Evolutionary conservation across 306 rosid genomes (phyloP), one percentile per base, ranked within the genome.

Genomic region (Macrotyloma uniflorum): DNA sequence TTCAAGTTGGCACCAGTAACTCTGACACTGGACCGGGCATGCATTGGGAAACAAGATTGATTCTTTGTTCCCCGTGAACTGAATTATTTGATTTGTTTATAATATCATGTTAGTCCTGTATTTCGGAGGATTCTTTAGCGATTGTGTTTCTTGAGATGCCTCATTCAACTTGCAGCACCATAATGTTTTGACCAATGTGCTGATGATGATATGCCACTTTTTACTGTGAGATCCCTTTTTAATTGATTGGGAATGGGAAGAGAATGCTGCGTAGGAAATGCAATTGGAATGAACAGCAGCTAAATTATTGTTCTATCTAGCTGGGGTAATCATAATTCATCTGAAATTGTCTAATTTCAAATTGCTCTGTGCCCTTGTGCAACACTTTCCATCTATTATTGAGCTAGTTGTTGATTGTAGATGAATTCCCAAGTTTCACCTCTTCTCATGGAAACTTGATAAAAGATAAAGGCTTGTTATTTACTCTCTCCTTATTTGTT

Each of bases 1-100:
- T 38, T 76, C 19, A 51, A n/a, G 74, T 51, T 76, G 85, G 80
- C 85, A 80, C 64, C 77, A 71, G 65, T 51, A 66, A 62, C 59
- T 28, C 74, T 64, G 40, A 78, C 42, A 24, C 8, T 11, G 79
- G 75, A 67, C 62, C 6, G 19, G 30, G 49, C 49, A n/a, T 69
- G 15, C 43, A 54, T 64, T 76, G 43, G 61, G 46, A 19, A 77
- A 81, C 78, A 46, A 53, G 79, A 42, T 71, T 49, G 42, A 73
- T 81, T 68, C 72, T 78, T 35, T 59, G 50, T 78, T 53, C 35
- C 61, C 46, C 12, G 32, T 64, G 42, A 33, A 46, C 76, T 69
- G 28, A 58, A 79, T 82, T 69, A 54, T 74, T 71, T 70, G 26
- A 78, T 75, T 64, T 72, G 35, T 70, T 49, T 35, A 11, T 70